Evolutionary conservation across 2,329 filamentous ascomycete species (phyloP), one percentile per base, ranked within the genome.

Genomic region (Raffaelea albimanens): DNA sequence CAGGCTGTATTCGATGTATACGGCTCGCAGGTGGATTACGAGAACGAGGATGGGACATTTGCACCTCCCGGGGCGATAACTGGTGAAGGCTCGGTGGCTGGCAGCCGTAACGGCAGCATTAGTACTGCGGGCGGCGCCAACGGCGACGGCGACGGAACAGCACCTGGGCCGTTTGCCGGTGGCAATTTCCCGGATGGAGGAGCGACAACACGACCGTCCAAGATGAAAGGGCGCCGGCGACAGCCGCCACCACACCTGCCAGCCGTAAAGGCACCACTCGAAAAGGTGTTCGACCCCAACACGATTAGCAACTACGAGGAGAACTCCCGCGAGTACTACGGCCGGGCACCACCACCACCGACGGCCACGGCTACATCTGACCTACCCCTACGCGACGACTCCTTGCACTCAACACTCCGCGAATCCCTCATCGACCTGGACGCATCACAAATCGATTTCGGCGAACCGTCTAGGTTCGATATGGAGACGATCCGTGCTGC

Each of bases 351-450:
- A 22, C 66, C 67, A 2, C 62, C 66, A 1, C 65, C 66, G 3
- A 61, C 50, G 57, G 47, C 50, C 16, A 47, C 49, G 22, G 51
- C 34, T 3, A 55, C 56, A 9, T 80, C 77, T 0, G 79, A 83
- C 56, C 66, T 83, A 8, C 78, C 79, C 0, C 61, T 83, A 2
- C 68, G 78, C 22, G 71, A 82, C 50, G 71, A 80, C 55, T 76
- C 75, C 40, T 66, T 59, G 56, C 72, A 69, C 60, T 57, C 69
- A 53, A 60, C 73, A 3, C 69, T 82, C n/a, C 67, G 76, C 47
- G 78, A 83, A 57, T 81, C 79, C 1, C 67, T 83, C 18, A 84
- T 83, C 48, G 80, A 83, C 54, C 69, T 83, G 8, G 80, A 82
- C 52, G 75, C 71, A 2, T 81, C 78, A 18, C 43, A 50, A 19